Evolutionary conservation across 345 rosid genomes (phyloP).

Genomic region (Gossypium arboreum): DNA sequence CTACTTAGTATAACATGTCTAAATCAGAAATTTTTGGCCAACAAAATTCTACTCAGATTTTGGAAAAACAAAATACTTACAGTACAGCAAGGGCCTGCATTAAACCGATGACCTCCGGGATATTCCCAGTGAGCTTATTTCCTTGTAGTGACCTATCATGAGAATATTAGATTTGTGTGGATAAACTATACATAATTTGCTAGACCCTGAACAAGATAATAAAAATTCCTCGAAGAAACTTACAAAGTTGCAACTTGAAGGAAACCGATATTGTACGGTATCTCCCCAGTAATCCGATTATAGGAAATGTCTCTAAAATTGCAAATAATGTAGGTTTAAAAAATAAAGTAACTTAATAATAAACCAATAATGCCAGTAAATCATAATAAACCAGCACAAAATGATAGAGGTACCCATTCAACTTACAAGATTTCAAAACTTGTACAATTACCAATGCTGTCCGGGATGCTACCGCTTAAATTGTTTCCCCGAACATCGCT

Average conservation of each 20-base stretch:
- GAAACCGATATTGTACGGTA: conserved; percentile 92
- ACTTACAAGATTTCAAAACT: conserved; percentile 90
- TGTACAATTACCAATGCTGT: conserved; percentile 93
- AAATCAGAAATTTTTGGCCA: not conserved
- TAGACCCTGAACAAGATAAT: not conserved
- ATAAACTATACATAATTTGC: not conserved
- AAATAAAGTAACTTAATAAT: not conserved
- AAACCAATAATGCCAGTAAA: too few species aligned
- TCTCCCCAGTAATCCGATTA: conserved; percentile 76
- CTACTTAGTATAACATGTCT: too few species aligned
- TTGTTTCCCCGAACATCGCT: conserved; percentile 97
- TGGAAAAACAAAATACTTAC: conserved; percentile 41
- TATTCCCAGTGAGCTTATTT: conserved; percentile 63
- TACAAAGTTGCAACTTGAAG: conserved; percentile 97
- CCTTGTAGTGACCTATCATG: conserved; percentile 82
- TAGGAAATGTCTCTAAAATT: conserved; percentile 76
- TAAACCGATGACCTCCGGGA: conserved; percentile 88
- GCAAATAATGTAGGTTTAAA: not conserved
- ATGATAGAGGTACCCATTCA: not conserved
- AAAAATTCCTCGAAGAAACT: conserved; percentile 16
- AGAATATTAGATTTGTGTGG: not conserved
- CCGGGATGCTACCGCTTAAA: conserved; percentile 73
- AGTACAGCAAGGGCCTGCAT: conserved; percentile 98
- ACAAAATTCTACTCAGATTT: not conserved
- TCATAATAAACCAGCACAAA: not conserved